Percentiles rank a stretch among this genome's conserved stretches.
Conservation (phyloP, 208 protist genomes). For the Trichomonas vaginalis region DNA sequence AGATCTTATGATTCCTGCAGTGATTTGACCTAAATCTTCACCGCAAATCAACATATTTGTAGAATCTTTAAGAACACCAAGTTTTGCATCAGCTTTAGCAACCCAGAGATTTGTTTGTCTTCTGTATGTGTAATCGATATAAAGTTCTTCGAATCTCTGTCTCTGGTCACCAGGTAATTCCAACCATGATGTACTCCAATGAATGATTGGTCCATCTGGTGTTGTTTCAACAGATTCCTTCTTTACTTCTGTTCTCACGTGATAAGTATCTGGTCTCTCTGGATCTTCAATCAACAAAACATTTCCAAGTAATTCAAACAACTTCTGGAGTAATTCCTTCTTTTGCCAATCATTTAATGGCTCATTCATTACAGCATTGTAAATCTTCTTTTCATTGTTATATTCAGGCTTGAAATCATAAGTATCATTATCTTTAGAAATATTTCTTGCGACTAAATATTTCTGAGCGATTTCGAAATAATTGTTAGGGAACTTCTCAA, state of each 20-base stretch:
- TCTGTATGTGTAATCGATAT: not conserved
- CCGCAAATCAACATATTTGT: not conserved
- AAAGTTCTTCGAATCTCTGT: not conserved
- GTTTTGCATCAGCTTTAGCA: not conserved
- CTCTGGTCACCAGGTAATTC: not conserved
- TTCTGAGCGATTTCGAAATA: too few relatives aligned
- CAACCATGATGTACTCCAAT: not conserved
- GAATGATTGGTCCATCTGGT: not conserved
- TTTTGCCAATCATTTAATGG: not conserved
- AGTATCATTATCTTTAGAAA: not conserved
- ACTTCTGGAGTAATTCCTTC: not conserved
- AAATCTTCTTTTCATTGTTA: not conserved
- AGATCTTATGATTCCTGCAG: not conserved
- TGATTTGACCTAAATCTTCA: conserved; percentile 7
- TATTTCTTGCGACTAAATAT: not conserved
- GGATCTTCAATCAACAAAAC: not conserved
- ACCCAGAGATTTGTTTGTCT: not conserved
- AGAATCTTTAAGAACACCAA: not conserved
- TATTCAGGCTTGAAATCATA: not conserved
- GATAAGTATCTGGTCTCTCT: not conserved
- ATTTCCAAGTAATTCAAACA: not conserved
- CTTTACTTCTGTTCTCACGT: not conserved
- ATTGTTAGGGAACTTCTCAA: too few relatives aligned
- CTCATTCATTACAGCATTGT: not conserved
- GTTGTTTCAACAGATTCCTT: not conserved